Evolutionary conservation across 2,329 filamentous ascomycete genomes (phyloP), one percentile per base, ranked within the genome.

Genomic region (Blastomyces emzantsi): DNA sequence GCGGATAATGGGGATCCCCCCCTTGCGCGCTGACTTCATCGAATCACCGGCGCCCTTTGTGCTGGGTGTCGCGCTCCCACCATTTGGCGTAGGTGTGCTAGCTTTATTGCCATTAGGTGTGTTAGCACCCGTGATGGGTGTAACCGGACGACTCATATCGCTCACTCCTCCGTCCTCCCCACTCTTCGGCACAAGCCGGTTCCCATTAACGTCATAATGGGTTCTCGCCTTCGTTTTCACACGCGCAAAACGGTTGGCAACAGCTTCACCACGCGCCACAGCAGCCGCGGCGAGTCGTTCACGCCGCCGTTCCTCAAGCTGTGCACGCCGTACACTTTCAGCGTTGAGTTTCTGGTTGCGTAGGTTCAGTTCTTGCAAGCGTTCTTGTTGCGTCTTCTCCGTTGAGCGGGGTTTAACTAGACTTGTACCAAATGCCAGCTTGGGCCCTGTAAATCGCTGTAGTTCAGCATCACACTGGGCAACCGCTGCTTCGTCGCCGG

Each of bases 251-350:
- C 79, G 79, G 67, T 81, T 77, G 19, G 75, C 77, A 43, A 85
- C 80, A 1, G 80, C 79, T 71, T 90, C 87, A 63, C 87, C 87
- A 49, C 86, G 82, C 65, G 85, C 85, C 56, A 86, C 76, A 52
- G 84, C 85, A 64, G 81, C 82, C 67, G 86, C 85, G 55, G 81
- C 82, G 74, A 83, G 83, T 67, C 84, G 85, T 69, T 80, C 80
- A 67, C 82, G 82, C 60, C 84, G 83, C 69, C 87, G 84, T 77
- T 99, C 94, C 69, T 88, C 88, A 63, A 96, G 81, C 73, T 97
- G 90, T 0, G 92, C 93, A 74, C 90, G 90, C 65, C 93, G 90
- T n/a, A 97, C 89, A 58, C 90, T 87, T 73, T 96, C 90, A n/a
- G 85, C 84, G 72, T 97, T 97, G 69, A 87, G 83, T 64, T 87